phyloP scores from a whole-genome alignment of 371 early-diverging fungal genomes.

The Zychaea mexicana region DNA sequence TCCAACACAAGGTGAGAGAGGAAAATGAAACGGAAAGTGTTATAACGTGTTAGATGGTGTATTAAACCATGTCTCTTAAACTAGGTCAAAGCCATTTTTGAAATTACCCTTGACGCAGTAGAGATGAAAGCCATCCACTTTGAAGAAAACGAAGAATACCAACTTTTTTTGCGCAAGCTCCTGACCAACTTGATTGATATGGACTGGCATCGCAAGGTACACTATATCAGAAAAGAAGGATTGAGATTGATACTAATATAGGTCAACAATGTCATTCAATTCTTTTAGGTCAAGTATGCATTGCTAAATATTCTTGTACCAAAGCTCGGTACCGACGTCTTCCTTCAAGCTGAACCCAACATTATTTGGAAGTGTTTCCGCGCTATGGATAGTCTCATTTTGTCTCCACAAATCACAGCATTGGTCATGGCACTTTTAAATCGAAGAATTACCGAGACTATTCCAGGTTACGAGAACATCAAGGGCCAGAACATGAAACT shows the following conservation, averaged over 20 bases:
- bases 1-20: slow-evolving; percentile 70
- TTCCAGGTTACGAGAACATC: slow-evolving; percentile 30
- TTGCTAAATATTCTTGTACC: slow-evolving; percentile 67
- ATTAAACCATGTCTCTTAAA: background rate
- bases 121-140: slow-evolving; percentile 38
- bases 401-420: slow-evolving; percentile 68
- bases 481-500: slow-evolving; percentile 42
- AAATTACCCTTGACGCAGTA: slow-evolving; percentile 58
- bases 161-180: slow-evolving; percentile 36
- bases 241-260: background rate
- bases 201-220: slow-evolving; percentile 65
- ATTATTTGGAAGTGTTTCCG: slow-evolving; percentile 59
- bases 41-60: background rate
- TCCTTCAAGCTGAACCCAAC: slow-evolving; percentile 57
- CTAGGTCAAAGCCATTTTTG: slow-evolving; percentile 64
- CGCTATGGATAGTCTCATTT: slow-evolving; percentile 63
- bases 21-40: background rate
- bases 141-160: slow-evolving; percentile 32
- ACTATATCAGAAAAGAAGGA: slow-evolving; percentile 35
- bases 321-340: slow-evolving; percentile 55
- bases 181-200: slow-evolving; percentile 51
- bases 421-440: slow-evolving; percentile 36
- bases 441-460: slow-evolving; percentile 38
- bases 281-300: slow-evolving; percentile 63
- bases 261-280: background rate